Percentiles rank a stretch among this genome's conserved stretches.
Evolutionary conservation across 768 basidiomycete genomes (phyloP).

Genomic region (Clitopilus passeckerianus): DNA sequence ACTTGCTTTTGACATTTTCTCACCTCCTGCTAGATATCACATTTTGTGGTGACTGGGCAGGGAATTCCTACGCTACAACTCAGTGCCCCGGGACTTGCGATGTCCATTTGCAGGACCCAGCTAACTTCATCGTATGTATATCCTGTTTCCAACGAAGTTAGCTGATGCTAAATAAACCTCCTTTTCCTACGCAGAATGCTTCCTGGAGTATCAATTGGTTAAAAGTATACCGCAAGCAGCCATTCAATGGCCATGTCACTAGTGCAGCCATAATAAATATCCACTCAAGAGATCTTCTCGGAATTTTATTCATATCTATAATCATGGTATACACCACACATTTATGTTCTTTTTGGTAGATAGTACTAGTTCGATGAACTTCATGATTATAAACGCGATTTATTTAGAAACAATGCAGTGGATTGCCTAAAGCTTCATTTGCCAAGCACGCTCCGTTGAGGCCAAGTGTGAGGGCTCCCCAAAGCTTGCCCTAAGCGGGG

Average conservation of each 20-base stretch:
- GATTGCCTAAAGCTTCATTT: conserved; percentile 1
- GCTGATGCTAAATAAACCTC: conserved; percentile 2
- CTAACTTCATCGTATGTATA: conserved; percentile 61
- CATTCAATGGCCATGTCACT: conserved; percentile 31
- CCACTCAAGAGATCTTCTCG: background rate
- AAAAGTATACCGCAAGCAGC: conserved; percentile 66
- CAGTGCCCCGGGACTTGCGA: conserved; percentile 74
- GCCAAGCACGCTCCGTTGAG: background rate
- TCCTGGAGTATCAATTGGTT: conserved; percentile 78
- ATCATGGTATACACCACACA: background rate
- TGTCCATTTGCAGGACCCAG: conserved; percentile 57
- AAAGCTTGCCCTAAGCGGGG: conserved; percentile 72
- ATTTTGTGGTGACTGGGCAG: conserved; percentile 86
- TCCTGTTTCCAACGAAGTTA: no score
- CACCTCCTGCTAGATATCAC: conserved; percentile 58
- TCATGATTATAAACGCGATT: no score
- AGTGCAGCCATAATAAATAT: conserved; percentile 9
- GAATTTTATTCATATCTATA: background rate
- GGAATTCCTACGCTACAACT: conserved; percentile 70
- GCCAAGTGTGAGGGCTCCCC: conserved; percentile 44
- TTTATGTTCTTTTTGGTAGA: background rate
- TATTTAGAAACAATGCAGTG: background rate
- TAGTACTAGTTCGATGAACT: background rate
- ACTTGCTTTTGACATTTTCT: conserved; percentile 18
- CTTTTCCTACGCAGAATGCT: conserved; percentile 51